Evolutionary conservation across 176 grass and related monocot species (phyloP), one percentile per base, ranked within the genome.

Genomic region (Oryza longistaminata): DNA sequence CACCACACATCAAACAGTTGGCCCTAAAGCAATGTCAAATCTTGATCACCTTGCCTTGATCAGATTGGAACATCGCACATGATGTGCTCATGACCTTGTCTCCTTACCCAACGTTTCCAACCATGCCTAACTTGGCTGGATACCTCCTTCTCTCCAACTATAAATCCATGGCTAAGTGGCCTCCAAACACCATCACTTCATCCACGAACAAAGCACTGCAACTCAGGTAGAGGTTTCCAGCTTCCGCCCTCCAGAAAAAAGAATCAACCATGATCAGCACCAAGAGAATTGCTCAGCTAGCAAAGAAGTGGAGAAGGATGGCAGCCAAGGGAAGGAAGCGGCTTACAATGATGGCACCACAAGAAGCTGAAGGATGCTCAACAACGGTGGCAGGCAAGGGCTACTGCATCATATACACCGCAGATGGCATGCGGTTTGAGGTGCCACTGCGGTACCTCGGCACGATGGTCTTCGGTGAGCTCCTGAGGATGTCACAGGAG

Each of bases 331-430:
- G 44, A 3, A 86, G 70, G 34, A 87, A 75, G 62, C 80, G 24
- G 61, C 77, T 84, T 25, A 40, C 73, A 8, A 40, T 40, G n/a
- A 58, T 4, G 10, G 14, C 48, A 15, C 40, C 7, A 19, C 70
- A 70, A 70, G 24, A 62, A 70, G 26, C 7, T 5, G 13, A 39
- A 9, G 70, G 50, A 4, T 71, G 66, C n/a, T 81, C 72, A 27
- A 86, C 19, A 22, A 12, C 29, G 9, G 64, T 85, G 7, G 74
- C 85, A 9, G 29, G 70, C 24, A 90, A 86, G 71, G 82, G 88
- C 31, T 69, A 90, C 60, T 90, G 81, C 8, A 49, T 89, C 9
- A 44, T 94, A 69, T 94, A 92, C 68, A 83, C 77, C 3, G 53
- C 44, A 0, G 87, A 94, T 0, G 45, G 74, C 7, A 88, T 62